phyloP scores from a whole-genome alignment of 345 rosid species.

The Trapa incisa region DNA sequence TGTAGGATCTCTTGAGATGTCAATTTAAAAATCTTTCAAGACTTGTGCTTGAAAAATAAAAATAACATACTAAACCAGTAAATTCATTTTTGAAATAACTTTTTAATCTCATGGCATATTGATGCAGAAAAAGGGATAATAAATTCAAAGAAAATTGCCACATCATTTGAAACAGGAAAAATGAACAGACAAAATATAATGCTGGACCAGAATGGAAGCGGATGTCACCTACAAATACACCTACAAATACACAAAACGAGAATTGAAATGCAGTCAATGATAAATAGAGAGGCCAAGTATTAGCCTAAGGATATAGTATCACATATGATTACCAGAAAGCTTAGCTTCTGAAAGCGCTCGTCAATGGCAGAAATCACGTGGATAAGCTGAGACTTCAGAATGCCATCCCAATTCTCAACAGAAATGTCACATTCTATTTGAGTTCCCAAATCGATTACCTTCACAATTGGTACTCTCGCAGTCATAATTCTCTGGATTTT shows the following conservation, averaged over 20 bases:
- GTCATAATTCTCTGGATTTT: conserved; percentile 19
- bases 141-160: neutral
- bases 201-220: neutral
- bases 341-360: conserved; percentile 46
- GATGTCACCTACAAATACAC: neutral
- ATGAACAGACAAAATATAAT: neutral
- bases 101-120: neutral
- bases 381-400: conserved; percentile 30
- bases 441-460: conserved; percentile 27
- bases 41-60: neutral
- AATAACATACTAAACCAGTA: neutral
- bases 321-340: conserved; percentile 32
- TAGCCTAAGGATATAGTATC: neutral
- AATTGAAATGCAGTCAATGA: neutral
- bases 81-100: neutral
- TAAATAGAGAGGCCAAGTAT: neutral
- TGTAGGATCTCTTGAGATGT: neutral
- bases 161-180: neutral
- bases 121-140: neutral
- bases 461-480: conserved; percentile 51
- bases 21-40: neutral
- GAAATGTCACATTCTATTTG: conserved; percentile 35
- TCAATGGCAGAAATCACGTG: conserved; percentile 33
- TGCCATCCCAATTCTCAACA: conserved; percentile 35
- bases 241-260: neutral